These are phyloP conservation scores for Maudiozyma barnettii DNA, from an alignment of 805 yeast species.

Conservation along the genomic window DNA sequence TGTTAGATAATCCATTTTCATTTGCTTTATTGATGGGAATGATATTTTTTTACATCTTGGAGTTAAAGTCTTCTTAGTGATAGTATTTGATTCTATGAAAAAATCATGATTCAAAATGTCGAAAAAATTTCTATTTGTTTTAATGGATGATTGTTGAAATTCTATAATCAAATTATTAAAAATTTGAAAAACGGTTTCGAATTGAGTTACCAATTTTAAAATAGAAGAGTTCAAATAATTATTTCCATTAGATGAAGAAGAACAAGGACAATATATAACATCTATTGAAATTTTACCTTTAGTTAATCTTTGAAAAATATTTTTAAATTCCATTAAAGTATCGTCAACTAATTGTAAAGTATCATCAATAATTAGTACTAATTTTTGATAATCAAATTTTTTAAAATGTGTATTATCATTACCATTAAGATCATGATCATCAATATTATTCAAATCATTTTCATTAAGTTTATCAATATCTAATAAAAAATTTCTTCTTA, in stretches of 20 bases:
- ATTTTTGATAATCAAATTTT: not conserved
- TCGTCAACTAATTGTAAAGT: not conserved
- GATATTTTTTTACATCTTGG: slow-evolving; percentile 10
- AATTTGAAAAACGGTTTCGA: not conserved
- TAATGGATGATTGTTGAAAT: not conserved
- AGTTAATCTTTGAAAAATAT: not conserved
- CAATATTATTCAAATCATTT: not conserved
- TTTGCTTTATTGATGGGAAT: slow-evolving; percentile 8
- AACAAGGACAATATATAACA: slow-evolving; percentile 1
- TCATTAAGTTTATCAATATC: not conserved
- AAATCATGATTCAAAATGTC: slow-evolving; percentile 10
- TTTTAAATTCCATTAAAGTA: not conserved
- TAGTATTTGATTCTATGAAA: not conserved
- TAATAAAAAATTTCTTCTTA: not conserved
- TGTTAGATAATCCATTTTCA: slow-evolving; percentile 15
- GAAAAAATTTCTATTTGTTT: slow-evolving; percentile 7
- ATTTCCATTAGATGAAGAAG: not conserved
- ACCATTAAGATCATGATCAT: not conserved
- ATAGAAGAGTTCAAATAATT: not conserved
- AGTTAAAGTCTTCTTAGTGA: not conserved
- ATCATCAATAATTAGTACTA: slow-evolving; percentile 1
- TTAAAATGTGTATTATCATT: not conserved
- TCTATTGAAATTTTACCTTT: not conserved
- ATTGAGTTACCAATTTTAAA: not conserved
- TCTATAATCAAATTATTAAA: slow-evolving; percentile 8